A percentile compares a stretch with the other conserved stretches of the same genome.
Conservation (phyloP, 164 flowering plant species). For the Annona squamosa region DNA sequence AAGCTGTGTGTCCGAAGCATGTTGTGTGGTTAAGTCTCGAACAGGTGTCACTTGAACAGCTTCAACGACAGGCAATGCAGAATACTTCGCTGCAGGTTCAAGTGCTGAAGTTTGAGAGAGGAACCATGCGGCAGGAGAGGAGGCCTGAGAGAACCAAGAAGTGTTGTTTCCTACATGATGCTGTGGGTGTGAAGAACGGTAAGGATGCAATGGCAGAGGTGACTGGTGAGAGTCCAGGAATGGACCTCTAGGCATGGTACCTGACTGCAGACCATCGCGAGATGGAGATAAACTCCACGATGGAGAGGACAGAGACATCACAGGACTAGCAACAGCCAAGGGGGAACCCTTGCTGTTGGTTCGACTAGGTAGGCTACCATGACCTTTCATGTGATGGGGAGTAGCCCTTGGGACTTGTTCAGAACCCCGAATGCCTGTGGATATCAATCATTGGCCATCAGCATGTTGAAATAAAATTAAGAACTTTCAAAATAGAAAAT, state of each 20-base stretch:
- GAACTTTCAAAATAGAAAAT: not conserved
- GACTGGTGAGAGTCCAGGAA: slow-evolving; percentile 48
- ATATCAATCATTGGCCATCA: slow-evolving; percentile 5
- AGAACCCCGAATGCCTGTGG: slow-evolving; percentile 42
- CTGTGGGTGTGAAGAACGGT: slow-evolving; percentile 52
- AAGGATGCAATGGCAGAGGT: slow-evolving; percentile 55
- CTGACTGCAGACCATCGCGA: slow-evolving; percentile 41
- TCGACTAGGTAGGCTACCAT: slow-evolving; percentile 38
- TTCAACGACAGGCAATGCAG: slow-evolving; percentile 49
- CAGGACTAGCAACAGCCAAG: slow-evolving; percentile 33
- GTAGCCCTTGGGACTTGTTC: slow-evolving; percentile 40
- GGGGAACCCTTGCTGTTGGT: slow-evolving; percentile 44
- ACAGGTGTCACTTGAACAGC: slow-evolving; percentile 49
- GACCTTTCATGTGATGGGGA: slow-evolving; percentile 35
- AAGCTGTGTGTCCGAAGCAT: slow-evolving; percentile 27
- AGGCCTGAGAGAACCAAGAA: slow-evolving; percentile 62
- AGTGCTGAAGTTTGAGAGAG: slow-evolving; percentile 46
- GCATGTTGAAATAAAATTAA: slow-evolving; percentile 1
- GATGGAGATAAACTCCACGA: slow-evolving; percentile 64
- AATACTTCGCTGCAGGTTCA: slow-evolving; percentile 32
- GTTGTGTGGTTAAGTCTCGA: slow-evolving; percentile 41
- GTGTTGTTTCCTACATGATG: slow-evolving; percentile 44
- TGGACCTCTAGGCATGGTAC: slow-evolving; percentile 35
- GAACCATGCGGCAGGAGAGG: slow-evolving; percentile 54
- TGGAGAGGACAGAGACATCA: slow-evolving; percentile 70